Evolutionary conservation across 345 rosid genomes (phyloP), one percentile per base, ranked within the genome.

Genomic region (Boechera divaricarpa): DNA sequence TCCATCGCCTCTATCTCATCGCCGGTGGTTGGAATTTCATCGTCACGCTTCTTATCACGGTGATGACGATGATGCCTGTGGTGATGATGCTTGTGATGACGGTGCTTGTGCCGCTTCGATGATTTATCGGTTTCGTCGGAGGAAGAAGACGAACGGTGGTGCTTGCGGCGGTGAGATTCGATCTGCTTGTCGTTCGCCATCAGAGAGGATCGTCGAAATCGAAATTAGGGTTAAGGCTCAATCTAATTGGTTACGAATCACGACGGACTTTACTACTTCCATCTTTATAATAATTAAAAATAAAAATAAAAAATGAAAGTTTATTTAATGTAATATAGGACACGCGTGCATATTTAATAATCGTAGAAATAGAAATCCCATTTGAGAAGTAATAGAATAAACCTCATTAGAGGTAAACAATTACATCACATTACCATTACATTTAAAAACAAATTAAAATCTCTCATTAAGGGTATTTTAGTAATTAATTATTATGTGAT

Each of bases 81-180:
- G 70, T 73, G 78, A 55, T 80, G 58, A 12, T 49, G 83, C 69
- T 80, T 80, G 77, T 80, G 92, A 68, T 86, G 98, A 65, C 93
- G 94, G 72, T 91, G 91, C 73, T 96, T 93, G 77, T 84, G 94
- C 11, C 92, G 94, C 70, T 91, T 90, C 7, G 89, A 80, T 21
- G 91, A 85, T 84, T 88, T 89, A 8, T 82, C 90, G 7, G 74
- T 79, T 33, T 84, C 92, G 38, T 85, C 90, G 45, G 82, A 79
- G 1, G 79, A 63, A 4, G 82, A 63, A 75, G 60, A 86, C 16
- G 52, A 86, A 32, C 89, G 92, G 55, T 81, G 89, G 82, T 90
- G 93, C 86, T 91, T 93, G 72, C 89, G 87, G 76, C 77, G 84
- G 70, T 79, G 87, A 63, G 89, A 82, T 49, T 91, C 97, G 55